Evolutionary conservation across 176 grass and related monocot species (phyloP).

Genomic region (Aegilops tauschii): DNA sequence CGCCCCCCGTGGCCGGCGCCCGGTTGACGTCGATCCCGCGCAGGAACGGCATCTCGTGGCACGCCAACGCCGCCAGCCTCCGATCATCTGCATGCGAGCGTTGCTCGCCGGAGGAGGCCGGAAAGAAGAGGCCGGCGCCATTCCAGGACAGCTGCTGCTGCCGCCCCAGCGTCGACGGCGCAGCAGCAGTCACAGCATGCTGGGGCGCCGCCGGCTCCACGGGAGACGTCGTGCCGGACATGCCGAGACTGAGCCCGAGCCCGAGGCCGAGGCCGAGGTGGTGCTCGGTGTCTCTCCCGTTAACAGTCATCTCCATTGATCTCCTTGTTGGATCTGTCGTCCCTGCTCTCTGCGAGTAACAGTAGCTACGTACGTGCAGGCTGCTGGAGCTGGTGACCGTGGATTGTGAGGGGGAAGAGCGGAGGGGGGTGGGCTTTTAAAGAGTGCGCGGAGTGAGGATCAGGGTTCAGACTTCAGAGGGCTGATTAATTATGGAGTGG

Average conservation of each 20-base stretch:
- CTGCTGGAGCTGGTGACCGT: background rate
- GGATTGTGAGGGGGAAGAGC: background rate
- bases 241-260: slow-evolving; percentile 54
- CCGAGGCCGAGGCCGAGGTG: background rate
- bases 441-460: background rate
- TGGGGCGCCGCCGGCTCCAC: background rate
- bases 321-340: no score
- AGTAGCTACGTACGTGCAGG: background rate
- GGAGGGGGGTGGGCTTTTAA: background rate
- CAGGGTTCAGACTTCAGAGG: background rate
- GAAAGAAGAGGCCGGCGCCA: slow-evolving; percentile 33
- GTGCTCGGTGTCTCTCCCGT: slow-evolving; percentile 2
- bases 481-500: background rate
- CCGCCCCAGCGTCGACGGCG: background rate
- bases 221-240: slow-evolving; percentile 24
- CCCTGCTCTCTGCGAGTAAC: background rate
- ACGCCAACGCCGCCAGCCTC: slow-evolving; percentile 10
- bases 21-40: slow-evolving; percentile 84
- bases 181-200: background rate
- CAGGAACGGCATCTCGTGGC: slow-evolving; percentile 55
- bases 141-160: slow-evolving; percentile 32
- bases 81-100: background rate
- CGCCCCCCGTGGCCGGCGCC: slow-evolving; percentile 24
- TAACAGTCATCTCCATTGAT: slow-evolving; percentile 24
- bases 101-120: background rate